phyloP scores from a whole-genome alignment of 108 stramenopile genomes.

The Skeletonema costatum region DNA sequence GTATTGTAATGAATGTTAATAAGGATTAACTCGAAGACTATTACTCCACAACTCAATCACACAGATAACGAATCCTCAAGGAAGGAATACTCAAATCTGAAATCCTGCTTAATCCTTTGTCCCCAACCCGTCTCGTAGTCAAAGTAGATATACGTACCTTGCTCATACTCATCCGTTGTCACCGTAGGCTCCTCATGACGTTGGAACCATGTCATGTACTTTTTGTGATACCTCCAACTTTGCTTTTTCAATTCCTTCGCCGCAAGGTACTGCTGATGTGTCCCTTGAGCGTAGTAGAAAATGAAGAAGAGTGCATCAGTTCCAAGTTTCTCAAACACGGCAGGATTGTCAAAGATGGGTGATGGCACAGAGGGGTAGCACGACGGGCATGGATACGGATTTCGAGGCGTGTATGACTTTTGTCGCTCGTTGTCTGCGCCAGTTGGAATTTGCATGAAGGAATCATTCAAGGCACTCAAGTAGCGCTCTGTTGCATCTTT shows the following conservation, averaged over 20 bases:
- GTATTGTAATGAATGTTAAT: neutral
- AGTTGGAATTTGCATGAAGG: constrained; percentile 76
- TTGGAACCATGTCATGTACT: constrained; percentile 99
- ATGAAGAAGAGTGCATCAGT: constrained; percentile 99
- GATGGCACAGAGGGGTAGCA: constrained; percentile 91
- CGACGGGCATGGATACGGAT: constrained; percentile 89
- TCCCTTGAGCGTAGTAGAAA: constrained; percentile 98
- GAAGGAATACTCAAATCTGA: constrained; percentile 96
- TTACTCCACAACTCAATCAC: constrained; percentile 2
- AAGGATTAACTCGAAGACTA: neutral
- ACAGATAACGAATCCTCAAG: constrained; percentile 92
- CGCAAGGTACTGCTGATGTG: constrained; percentile 98
- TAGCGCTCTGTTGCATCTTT: constrained; percentile 43
- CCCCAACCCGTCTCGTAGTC: constrained; percentile 99
- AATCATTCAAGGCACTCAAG: constrained; percentile 57
- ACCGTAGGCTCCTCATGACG: constrained; percentile 95
- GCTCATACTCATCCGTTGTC: constrained; percentile 98
- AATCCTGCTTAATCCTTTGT: constrained; percentile 96
- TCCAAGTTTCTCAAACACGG: constrained; percentile 94
- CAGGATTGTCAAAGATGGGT: constrained; percentile 89
- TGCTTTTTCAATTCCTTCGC: constrained; percentile 98
- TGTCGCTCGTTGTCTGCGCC: constrained; percentile 69
- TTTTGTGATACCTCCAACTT: constrained; percentile 99
- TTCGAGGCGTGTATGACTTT: constrained; percentile 86
- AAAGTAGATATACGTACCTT: constrained; percentile 99